Conservation (phyloP, 768 basidiomycete genomes). For the Fomitopsis pulvina region DNA sequence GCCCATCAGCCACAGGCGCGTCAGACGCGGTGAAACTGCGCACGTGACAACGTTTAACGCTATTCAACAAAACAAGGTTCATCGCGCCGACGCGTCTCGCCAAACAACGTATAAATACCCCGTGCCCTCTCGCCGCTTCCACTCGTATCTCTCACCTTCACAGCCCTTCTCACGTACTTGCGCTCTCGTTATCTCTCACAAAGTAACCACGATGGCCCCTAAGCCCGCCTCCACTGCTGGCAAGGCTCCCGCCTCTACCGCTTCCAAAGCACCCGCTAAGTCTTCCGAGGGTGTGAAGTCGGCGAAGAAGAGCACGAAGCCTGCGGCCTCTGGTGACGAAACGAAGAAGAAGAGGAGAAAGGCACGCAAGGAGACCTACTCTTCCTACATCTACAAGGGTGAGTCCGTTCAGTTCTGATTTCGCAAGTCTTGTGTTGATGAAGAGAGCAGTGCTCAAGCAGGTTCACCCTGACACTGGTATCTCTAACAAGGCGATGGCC, state of each 20-base stretch:
- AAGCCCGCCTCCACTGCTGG: constrained; percentile 83
- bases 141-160: constrained; percentile 9
- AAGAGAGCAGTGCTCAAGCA: constrained; percentile 74
- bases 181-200: background rate
- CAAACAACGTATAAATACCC: constrained; percentile 22
- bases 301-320: constrained; percentile 51
- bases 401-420: constrained; percentile 13
- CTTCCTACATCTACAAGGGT: constrained; percentile 95
- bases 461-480: constrained; percentile 97
- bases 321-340: constrained; percentile 48
- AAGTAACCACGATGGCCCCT: constrained; percentile 41
- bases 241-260: constrained; percentile 66
- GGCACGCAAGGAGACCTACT: constrained; percentile 86
- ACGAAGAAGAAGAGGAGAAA: constrained; percentile 86
- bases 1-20: constrained; percentile 4
- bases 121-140: constrained; percentile 8
- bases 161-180: constrained; percentile 5
- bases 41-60: constrained; percentile 20
- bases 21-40: constrained; percentile 1
- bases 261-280: constrained; percentile 57
- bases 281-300: constrained; percentile 43
- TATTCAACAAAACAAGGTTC: constrained; percentile 23
- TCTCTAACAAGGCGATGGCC: constrained; percentile 95
- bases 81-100: constrained; percentile 20
- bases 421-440: constrained; percentile 1